A percentile compares a stretch with the other conserved stretches of the same genome.
Evolutionary conservation across 371 early-diverging fungal genomes (phyloP).

Genomic region (Mortierella sp.): DNA sequence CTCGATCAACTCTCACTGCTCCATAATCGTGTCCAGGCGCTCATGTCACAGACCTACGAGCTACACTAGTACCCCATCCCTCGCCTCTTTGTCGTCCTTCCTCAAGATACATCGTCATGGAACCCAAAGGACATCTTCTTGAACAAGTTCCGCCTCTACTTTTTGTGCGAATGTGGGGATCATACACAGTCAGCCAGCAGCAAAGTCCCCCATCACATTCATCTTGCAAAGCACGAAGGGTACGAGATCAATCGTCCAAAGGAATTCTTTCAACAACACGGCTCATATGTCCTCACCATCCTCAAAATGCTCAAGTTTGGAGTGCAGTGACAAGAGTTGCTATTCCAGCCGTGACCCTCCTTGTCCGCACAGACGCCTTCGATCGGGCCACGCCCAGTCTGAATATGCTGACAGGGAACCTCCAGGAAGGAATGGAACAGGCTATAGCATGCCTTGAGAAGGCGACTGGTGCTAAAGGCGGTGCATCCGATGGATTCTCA

Average conservation of each 20-base stretch:
- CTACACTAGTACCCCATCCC: conserved; percentile 15
- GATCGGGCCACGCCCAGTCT: neutral
- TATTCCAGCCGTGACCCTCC: conserved; percentile 1
- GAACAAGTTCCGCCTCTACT: conserved; percentile 19
- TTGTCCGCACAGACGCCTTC: neutral
- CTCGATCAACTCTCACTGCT: conserved; percentile 16
- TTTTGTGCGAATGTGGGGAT: conserved; percentile 23
- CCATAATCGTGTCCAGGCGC: conserved; percentile 10
- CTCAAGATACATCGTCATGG: neutral
- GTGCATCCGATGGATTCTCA: neutral
- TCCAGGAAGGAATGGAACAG: neutral
- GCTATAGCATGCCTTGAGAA: too few relatives aligned
- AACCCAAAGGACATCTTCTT: conserved; percentile 3
- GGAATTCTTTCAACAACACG: conserved; percentile 13
- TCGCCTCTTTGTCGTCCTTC: conserved; percentile 19
- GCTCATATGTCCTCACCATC: conserved; percentile 7
- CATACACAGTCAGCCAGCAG: conserved; percentile 9
- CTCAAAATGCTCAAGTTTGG: conserved; percentile 15
- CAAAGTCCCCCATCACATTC: conserved; percentile 13
- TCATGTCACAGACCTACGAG: conserved; percentile 17
- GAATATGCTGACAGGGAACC: neutral
- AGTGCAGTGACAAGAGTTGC: conserved; percentile 5
- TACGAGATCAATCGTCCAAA: conserved; percentile 5
- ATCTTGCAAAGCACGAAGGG: conserved; percentile 26
- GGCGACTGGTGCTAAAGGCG: too few relatives aligned